phyloP scores from a whole-genome alignment of 306 rosid species.

The Delonix regia region DNA sequence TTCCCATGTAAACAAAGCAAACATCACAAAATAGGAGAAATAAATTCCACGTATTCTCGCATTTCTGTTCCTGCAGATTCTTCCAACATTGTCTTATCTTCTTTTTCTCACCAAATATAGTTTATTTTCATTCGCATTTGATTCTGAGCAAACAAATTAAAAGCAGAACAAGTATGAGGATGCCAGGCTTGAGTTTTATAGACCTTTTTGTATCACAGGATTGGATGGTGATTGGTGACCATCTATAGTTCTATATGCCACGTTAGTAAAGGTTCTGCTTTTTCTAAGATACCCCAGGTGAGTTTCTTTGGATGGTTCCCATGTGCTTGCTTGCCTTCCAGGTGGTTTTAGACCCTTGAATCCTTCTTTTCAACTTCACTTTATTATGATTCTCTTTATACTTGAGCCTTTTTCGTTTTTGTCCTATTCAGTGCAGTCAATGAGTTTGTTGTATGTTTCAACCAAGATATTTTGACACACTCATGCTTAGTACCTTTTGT shows the following conservation, averaged over 20 bases:
- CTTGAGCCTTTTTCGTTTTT: neutral
- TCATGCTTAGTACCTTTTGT: no score
- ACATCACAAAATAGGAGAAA: neutral
- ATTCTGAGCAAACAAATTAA: slow-evolving; percentile 16
- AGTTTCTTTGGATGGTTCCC: slow-evolving; percentile 27
- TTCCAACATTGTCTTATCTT: slow-evolving; percentile 6
- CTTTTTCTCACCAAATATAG: neutral
- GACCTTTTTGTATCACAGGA: slow-evolving; percentile 20
- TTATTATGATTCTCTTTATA: neutral
- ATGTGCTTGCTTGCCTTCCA: neutral
- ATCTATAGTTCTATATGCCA: slow-evolving; percentile 19
- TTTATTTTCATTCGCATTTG: neutral
- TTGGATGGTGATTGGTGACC: neutral
- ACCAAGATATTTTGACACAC: neutral
- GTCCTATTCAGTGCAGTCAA: neutral
- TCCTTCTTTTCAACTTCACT: neutral
- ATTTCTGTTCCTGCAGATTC: slow-evolving; percentile 5
- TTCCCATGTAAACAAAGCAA: neutral
- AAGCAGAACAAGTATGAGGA: slow-evolving; percentile 6
- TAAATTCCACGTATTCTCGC: neutral
- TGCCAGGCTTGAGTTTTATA: slow-evolving; percentile 29
- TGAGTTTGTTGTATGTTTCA: neutral
- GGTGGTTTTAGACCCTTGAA: neutral
- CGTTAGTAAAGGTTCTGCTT: neutral
- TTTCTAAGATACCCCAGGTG: slow-evolving; percentile 3